Conservation (phyloP, 2,329 filamentous ascomycete genomes). For the Pleurostoma richardsiae region DNA sequence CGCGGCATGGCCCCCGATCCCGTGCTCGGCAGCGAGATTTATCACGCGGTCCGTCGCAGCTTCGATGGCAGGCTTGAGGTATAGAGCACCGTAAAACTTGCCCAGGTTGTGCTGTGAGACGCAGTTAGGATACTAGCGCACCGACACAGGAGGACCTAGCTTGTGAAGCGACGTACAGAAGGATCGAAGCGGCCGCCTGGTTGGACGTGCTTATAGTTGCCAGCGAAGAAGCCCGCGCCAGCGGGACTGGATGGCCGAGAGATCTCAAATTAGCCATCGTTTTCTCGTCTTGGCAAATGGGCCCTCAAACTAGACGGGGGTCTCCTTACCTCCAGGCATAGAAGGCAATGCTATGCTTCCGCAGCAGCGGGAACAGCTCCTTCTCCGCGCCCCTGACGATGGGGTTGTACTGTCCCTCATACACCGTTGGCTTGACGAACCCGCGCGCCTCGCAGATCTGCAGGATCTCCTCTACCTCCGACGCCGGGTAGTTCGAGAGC, state of each 20-base stretch:
- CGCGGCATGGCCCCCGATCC: slow-evolving; percentile 30
- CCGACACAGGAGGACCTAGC: neutral
- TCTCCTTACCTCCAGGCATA: slow-evolving; percentile 22
- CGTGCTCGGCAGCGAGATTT: slow-evolving; percentile 21
- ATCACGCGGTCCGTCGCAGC: slow-evolving; percentile 18
- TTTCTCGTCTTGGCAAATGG: no score
- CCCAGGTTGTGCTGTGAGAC: slow-evolving; percentile 9
- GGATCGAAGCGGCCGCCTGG: slow-evolving; percentile 16
- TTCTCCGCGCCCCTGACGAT: slow-evolving; percentile 27
- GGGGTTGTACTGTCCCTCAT: slow-evolving; percentile 34
- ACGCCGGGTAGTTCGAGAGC: slow-evolving; percentile 30
- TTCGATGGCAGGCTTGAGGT: slow-evolving; percentile 19
- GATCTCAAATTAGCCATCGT: neutral
- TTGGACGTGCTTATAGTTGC: slow-evolving; percentile 13
- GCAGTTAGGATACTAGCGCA: neutral
- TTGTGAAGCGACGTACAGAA: slow-evolving; percentile 9
- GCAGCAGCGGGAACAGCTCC: slow-evolving; percentile 27
- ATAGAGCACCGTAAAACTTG: slow-evolving; percentile 16
- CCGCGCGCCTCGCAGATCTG: slow-evolving; percentile 24
- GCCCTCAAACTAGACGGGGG: neutral
- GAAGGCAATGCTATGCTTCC: slow-evolving; percentile 26
- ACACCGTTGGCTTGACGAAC: slow-evolving; percentile 28
- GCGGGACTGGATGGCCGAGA: slow-evolving; percentile 2
- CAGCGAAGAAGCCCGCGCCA: slow-evolving; percentile 9
- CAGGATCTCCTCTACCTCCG: slow-evolving; percentile 29